A percentile compares a stretch with the other conserved stretches of the same genome.
Conservation (phyloP, 2,329 filamentous ascomycete genomes). For the Aspergillus chevalieri region DNA sequence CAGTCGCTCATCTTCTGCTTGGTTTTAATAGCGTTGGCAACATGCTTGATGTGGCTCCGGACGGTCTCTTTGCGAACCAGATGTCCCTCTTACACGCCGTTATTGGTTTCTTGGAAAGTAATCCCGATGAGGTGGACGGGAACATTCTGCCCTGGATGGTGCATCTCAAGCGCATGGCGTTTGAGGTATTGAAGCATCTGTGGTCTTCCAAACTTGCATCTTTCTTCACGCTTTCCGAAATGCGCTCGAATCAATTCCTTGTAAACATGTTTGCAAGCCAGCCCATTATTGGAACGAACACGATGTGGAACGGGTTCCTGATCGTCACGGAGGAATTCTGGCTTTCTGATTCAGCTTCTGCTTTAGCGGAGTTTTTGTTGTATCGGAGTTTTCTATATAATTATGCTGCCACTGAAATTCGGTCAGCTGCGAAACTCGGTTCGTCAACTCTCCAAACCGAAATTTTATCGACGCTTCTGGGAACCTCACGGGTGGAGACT, state of each 20-base stretch:
- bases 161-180: constrained; percentile 60
- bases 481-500: constrained; percentile 59
- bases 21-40: constrained; percentile 76
- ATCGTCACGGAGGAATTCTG: constrained; percentile 62
- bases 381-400: constrained; percentile 73
- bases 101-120: constrained; percentile 62
- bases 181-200: constrained; percentile 70
- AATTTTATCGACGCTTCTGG: constrained; percentile 65
- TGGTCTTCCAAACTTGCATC: constrained; percentile 80
- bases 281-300: constrained; percentile 60
- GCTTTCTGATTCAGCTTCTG: constrained; percentile 58
- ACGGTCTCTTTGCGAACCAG: constrained; percentile 64
- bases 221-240: constrained; percentile 66
- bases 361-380: constrained; percentile 70
- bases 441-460: constrained; percentile 65
- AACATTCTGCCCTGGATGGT: constrained; percentile 63
- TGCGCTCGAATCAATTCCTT: constrained; percentile 74
- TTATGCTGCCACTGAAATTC: constrained; percentile 80
- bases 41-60: constrained; percentile 60
- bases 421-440: constrained; percentile 64
- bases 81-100: constrained; percentile 80
- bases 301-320: constrained; percentile 66
- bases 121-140: constrained; percentile 58
- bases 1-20: constrained; percentile 81
- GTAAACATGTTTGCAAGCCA: constrained; percentile 69